Conservation (phyloP, 495 filamentous ascomycete genomes). For the Trichoderma erinaceum region DNA sequence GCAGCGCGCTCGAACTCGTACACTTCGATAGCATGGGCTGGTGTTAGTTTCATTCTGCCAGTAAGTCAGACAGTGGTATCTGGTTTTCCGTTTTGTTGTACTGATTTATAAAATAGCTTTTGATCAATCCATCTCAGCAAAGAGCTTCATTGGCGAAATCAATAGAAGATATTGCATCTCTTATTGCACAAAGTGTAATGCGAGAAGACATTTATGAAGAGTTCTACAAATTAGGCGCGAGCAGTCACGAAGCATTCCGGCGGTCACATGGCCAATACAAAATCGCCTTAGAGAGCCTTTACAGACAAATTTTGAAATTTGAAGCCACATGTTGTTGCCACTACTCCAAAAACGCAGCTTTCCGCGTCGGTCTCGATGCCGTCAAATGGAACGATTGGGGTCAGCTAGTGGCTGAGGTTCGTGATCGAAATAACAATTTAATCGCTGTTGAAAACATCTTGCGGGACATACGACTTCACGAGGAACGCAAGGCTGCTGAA, state of each 20-base stretch:
- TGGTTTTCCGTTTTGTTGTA: neutral
- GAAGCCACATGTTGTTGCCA: neutral
- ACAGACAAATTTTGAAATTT: neutral
- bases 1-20: neutral
- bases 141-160: neutral
- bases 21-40: neutral
- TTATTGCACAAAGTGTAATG: neutral
- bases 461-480: neutral
- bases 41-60: neutral
- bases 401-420: neutral
- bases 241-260: neutral
- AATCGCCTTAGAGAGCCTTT: neutral
- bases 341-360: neutral
- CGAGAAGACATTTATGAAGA: neutral
- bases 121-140: neutral
- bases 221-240: neutral
- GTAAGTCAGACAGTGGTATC: neutral
- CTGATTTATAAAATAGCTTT: neutral
- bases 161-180: neutral
- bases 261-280: neutral
- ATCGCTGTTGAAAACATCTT: neutral
- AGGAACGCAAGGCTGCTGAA: neutral
- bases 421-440: neutral
- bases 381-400: neutral
- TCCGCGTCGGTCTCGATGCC: neutral